phyloP scores from a whole-genome alignment of 2,329 filamentous ascomycete species.

The Nannizziopsis arthrosporioides region DNA sequence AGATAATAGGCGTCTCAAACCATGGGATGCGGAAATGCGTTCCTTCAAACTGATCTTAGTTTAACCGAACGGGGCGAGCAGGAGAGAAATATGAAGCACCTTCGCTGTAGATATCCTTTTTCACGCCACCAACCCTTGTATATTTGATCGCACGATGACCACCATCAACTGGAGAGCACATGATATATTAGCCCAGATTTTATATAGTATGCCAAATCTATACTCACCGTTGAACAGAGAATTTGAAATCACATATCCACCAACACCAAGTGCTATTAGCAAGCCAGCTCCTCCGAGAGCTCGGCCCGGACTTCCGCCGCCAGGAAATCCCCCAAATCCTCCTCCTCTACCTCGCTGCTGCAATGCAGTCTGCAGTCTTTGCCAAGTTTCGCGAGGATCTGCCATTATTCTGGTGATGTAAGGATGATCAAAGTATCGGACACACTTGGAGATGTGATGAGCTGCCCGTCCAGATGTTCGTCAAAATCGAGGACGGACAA shows the following conservation, averaged over 20 bases:
- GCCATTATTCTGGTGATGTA: constrained; percentile 5
- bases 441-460: neutral
- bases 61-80: neutral
- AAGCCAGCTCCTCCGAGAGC: constrained; percentile 44
- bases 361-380: constrained; percentile 52
- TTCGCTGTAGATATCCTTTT: constrained; percentile 93
- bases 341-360: constrained; percentile 43
- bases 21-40: constrained; percentile 91
- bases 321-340: constrained; percentile 41
- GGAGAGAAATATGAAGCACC: constrained; percentile 41
- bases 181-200: constrained; percentile 13
- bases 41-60: constrained; percentile 40
- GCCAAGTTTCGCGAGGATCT: constrained; percentile 56
- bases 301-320: constrained; percentile 36
- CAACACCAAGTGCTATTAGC: constrained; percentile 42
- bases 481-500: constrained; percentile 14
- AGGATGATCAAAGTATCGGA: neutral
- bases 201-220: constrained; percentile 9
- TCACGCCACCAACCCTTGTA: constrained; percentile 78
- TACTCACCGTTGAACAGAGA: constrained; percentile 55
- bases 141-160: constrained; percentile 99
- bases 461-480: constrained; percentile 4
- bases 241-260: constrained; percentile 38
- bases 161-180: constrained; percentile 60
- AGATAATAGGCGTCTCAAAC: constrained; percentile 93